Evolutionary conservation across 2,329 filamentous ascomycete species (phyloP).

Genomic region (Parastagonospora nodorum): DNA sequence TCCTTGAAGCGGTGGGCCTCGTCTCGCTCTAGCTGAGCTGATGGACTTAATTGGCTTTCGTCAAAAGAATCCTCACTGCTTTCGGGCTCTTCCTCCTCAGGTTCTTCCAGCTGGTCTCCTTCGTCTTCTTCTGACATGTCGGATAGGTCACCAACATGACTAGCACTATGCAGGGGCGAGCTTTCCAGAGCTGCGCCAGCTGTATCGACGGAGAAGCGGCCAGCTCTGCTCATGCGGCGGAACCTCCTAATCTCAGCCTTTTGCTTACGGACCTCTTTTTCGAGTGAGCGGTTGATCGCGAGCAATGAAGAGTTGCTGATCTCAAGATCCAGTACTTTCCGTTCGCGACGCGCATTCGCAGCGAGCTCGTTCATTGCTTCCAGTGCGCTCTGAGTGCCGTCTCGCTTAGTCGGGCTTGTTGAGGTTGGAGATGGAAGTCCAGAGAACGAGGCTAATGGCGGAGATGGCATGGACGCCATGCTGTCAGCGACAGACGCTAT

Average conservation of each 20-base stretch:
- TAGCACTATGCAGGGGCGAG: slow-evolving; percentile 33
- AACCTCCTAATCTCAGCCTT: slow-evolving; percentile 85
- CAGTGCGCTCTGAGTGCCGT: slow-evolving; percentile 51
- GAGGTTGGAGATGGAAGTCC: slow-evolving; percentile 32
- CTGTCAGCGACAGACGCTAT: slow-evolving; percentile 33
- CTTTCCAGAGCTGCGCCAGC: slow-evolving; percentile 55
- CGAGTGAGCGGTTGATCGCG: slow-evolving; percentile 91
- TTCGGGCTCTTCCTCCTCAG: slow-evolving; percentile 52
- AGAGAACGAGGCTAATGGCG: slow-evolving; percentile 26
- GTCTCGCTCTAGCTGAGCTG: slow-evolving; percentile 49
- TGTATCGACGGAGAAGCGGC: slow-evolving; percentile 68
- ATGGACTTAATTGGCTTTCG: slow-evolving; percentile 52
- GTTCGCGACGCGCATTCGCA: slow-evolving; percentile 84
- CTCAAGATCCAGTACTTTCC: slow-evolving; percentile 94
- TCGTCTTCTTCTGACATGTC: slow-evolving; percentile 45
- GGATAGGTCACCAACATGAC: slow-evolving; percentile 44
- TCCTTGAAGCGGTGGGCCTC: slow-evolving; percentile 70
- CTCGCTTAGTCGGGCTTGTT: slow-evolving; percentile 65
- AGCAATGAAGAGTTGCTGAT: slow-evolving; percentile 95
- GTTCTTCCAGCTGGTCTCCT: slow-evolving; percentile 28
- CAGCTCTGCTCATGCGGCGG: slow-evolving; percentile 81
- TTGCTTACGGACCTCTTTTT: slow-evolving; percentile 89
- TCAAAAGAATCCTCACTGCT: slow-evolving; percentile 58
- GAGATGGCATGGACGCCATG: slow-evolving; percentile 30
- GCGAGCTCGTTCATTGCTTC: slow-evolving; percentile 76